Base-by-base conservation (phyloP, 2,329 filamentous ascomycete genomes). In the Ampelomyces quisqualis region DNA sequence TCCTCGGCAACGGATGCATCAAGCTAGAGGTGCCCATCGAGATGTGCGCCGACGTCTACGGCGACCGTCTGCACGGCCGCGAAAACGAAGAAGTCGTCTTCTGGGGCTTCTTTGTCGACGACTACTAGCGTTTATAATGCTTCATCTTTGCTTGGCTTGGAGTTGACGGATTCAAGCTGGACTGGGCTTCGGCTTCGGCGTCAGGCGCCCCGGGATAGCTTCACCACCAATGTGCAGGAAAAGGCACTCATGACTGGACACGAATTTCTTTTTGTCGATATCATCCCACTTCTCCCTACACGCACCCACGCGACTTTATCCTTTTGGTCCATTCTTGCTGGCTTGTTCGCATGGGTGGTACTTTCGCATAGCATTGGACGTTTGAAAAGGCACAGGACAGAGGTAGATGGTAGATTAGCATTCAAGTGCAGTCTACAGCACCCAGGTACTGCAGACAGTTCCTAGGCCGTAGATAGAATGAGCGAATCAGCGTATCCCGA, bases 1-100 rank as follows among this genome's bases (percentile, higher is more conserved):
- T 67, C 40, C 57, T 67, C 27, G 61, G 62, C 32, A 54, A 60
- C 36, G 61, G 60, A 21, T 67, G 59, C 47, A 43, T 67, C 30
- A 67, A 65, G 49, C 52, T 67, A 26, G 64, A 67, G 41, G 53
- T 67, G 8, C 64, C 64, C 31, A 57, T 67, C 27, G 64, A 67
- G 35, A 65, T 67, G 62, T 67, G 64, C 45, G 64, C 62, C 39
- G 51, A 65, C 30, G 51, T 65, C 23, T 67, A 65, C 45, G 60
- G 61, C 27, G 59, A 59, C 22, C 46, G 53, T 19, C 48, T 67
- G 30, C 34, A 37, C 7, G 64, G 62, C 8, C 48, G 62, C 13
- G 62, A 65, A 33, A 62, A 64, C 28, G 60, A 64, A 28, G 64
- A 67, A 26, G 54, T 67, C 7, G 47, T 62, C 14, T 67, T 67